Evolutionary conservation across 768 basidiomycete species (phyloP).

Genomic region (Solioccasus polychromus): DNA sequence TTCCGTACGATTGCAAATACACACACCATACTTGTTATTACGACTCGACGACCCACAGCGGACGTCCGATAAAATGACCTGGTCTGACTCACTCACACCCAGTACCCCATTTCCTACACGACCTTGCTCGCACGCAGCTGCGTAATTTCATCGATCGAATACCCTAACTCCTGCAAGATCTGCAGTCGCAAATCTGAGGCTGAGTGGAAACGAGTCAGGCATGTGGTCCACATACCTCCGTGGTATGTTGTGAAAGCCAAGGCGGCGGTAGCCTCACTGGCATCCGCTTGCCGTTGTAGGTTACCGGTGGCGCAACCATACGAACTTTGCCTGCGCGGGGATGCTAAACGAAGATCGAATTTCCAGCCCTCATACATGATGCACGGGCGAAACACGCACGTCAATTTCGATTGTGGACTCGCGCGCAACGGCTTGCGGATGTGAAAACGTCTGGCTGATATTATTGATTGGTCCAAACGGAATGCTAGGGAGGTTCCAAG

Average conservation of each 20-base stretch:
- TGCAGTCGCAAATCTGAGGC: constrained; percentile 21
- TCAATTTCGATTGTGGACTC: constrained; percentile 74
- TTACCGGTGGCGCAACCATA: constrained; percentile 76
- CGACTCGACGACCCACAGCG: constrained; percentile 25
- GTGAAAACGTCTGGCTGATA: constrained; percentile 83
- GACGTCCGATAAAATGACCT: too few relatives aligned
- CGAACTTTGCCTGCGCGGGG: constrained; percentile 74
- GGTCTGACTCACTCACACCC: constrained; percentile 6
- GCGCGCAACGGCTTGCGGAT: constrained; percentile 81
- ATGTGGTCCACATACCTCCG: constrained; percentile 47
- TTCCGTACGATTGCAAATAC: constrained; percentile 23
- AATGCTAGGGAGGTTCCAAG: constrained; percentile 43
- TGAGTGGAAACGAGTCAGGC: not conserved
- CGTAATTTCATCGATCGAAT: constrained; percentile 37
- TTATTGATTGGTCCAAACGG: constrained; percentile 93
- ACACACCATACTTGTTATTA: constrained; percentile 18
- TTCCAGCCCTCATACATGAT: constrained; percentile 11
- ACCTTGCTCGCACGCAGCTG: constrained; percentile 42
- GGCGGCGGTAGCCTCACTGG: constrained; percentile 74
- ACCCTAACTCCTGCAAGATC: constrained; percentile 43
- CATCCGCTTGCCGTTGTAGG: constrained; percentile 80
- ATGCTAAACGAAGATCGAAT: constrained; percentile 45
- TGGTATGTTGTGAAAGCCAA: constrained; percentile 84
- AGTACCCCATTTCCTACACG: constrained; percentile 33
- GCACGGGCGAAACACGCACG: constrained; percentile 46